Base-by-base conservation (phyloP, 2,329 filamentous ascomycete genomes). In the Amauroascus verrucosus region DNA sequence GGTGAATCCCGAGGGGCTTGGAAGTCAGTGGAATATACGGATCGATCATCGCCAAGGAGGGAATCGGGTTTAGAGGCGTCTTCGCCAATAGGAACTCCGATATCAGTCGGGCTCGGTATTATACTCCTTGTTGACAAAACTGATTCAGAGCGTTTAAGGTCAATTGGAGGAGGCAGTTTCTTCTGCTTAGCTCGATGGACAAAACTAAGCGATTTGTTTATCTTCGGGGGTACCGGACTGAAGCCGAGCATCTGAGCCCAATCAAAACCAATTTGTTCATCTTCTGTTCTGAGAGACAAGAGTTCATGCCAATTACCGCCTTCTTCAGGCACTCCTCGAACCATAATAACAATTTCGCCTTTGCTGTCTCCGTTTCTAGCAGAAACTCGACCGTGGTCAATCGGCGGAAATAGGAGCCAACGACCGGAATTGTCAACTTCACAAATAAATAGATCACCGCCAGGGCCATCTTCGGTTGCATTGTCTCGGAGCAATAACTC, bases 381-480 rank as follows among this genome's bases (percentile, higher is more conserved):
- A 11, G 93, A 97, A 18, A 95, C 78, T 56, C 81, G 78, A 33
- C 77, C 75, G 58, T 81, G 77, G 16, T 83, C 77, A n/a, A 96
- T 77, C 0, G 93, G 91, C n/a, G 90, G 86, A 63, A 98, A 95
- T 0, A 98, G 77, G 3, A 98, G 78, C 82, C 88, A 97, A 51
- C 82, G 81, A 13, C 85, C 82, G 5, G 79, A 77, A 50, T 81
- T 79, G 43, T 89, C 88, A n/a, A 89, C 82, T 68, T 97, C 90
- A 60, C 91, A 90, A 54, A 98, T 85, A 20, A 98, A 78, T n/a
- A 98, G 67, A 67, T 98, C 93, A 6, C 91, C 89, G 47, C 79
- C 74, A 57, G 84, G 80, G 2, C 79, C 79, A 33, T 79, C 76
- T 47, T 80, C 79, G n/a, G 78, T 75, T 22, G 82, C 76, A 61